Conservation (phyloP, 805 yeast genomes). For the Starmerella kuoi region DNA sequence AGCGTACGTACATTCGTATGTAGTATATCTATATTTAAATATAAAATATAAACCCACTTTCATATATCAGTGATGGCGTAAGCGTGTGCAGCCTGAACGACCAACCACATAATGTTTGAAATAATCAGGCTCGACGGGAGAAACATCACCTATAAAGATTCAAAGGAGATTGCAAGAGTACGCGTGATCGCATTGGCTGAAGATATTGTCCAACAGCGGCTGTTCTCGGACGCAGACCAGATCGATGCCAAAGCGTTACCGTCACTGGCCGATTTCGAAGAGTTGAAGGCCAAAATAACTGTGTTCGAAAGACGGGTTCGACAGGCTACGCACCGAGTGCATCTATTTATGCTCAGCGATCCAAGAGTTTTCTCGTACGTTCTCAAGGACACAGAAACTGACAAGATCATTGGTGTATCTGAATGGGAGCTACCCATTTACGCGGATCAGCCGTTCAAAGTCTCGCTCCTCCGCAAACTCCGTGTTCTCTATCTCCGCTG, state of each 20-base stretch:
- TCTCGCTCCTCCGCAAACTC: not conserved
- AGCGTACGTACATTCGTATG: too few relatives aligned
- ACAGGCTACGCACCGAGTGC: not conserved
- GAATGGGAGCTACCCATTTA: not conserved
- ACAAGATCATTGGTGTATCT: not conserved
- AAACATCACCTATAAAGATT: not conserved
- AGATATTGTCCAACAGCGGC: constrained; percentile 3
- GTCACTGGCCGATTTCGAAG: constrained; percentile 9
- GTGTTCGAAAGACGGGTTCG: constrained; percentile 2
- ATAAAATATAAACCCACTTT: too few relatives aligned
- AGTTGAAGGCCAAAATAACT: not conserved
- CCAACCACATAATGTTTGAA: too few relatives aligned
- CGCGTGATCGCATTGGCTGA: constrained; percentile 4
- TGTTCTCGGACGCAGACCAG: not conserved
- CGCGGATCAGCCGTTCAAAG: constrained; percentile 1
- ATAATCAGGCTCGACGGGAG: too few relatives aligned
- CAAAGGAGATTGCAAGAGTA: constrained; percentile 4
- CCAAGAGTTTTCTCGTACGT: not conserved
- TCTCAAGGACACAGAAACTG: not conserved
- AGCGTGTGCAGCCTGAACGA: too few relatives aligned
- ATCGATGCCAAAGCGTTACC: constrained; percentile 6
- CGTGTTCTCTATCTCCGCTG: not conserved
- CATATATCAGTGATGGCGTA: too few relatives aligned
- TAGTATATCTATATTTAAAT: too few relatives aligned
- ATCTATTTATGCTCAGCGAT: not conserved